These are phyloP conservation scores for Conticribra guillardii DNA, from an alignment of 108 stramenopile species.

Conservation along the genomic window DNA sequence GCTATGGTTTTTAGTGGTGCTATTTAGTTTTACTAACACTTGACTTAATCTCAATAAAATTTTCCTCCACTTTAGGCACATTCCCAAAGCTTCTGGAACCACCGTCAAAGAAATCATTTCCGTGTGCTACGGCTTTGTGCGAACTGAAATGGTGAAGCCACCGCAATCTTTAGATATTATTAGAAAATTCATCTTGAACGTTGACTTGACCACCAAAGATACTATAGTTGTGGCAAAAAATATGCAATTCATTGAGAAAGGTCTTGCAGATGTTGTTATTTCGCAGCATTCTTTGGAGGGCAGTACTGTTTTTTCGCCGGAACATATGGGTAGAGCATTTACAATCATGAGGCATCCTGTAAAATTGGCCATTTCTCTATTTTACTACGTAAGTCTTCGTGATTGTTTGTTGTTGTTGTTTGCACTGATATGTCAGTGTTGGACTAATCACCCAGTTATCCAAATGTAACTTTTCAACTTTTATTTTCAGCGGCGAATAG, in stretches of 20 bases:
- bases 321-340: slow-evolving; percentile 39
- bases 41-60: background rate
- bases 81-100: slow-evolving; percentile 42
- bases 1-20: background rate
- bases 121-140: slow-evolving; percentile 28
- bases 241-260: slow-evolving; percentile 16
- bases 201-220: slow-evolving; percentile 40
- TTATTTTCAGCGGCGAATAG: slow-evolving; percentile 48
- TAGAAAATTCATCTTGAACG: slow-evolving; percentile 23
- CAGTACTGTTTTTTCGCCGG: slow-evolving; percentile 29
- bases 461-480: slow-evolving; percentile 21
- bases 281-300: slow-evolving; percentile 39
- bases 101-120: slow-evolving; percentile 43
- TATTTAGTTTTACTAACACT: background rate
- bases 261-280: slow-evolving; percentile 39
- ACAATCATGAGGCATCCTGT: slow-evolving; percentile 50
- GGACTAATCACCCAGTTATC: background rate
- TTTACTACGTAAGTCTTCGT: background rate
- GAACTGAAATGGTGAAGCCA: slow-evolving; percentile 41
- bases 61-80: slow-evolving; percentile 9
- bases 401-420: background rate
- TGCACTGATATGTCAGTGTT: background rate
- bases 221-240: slow-evolving; percentile 20
- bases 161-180: slow-evolving; percentile 35
- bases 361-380: slow-evolving; percentile 8